Conservation (phyloP, 1,284 basidiomycete genomes). For the Boletus calvinii region DNA sequence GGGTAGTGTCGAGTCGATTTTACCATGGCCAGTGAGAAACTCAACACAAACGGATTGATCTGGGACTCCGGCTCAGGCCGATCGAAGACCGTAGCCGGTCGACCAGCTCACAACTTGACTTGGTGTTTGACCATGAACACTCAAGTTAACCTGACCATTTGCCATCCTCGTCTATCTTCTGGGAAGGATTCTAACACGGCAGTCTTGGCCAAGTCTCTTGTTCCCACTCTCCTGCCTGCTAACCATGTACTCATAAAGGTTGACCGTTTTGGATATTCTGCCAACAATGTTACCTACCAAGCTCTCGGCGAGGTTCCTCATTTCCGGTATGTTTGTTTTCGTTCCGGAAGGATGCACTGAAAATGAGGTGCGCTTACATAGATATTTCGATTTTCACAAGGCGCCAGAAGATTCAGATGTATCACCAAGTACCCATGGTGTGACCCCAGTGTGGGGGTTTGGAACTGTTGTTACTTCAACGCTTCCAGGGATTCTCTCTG, state of each 20-base stretch:
- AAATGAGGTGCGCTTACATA: constrained; percentile 23
- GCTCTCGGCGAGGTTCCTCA: constrained; percentile 60
- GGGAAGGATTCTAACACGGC: constrained; percentile 20
- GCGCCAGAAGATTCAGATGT: constrained; percentile 40
- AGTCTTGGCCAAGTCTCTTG: constrained; percentile 25
- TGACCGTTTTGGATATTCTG: constrained; percentile 63
- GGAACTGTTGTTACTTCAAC: constrained; percentile 51
- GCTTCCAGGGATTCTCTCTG: constrained; percentile 44
- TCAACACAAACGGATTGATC: no score
- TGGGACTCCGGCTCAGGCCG: no score
- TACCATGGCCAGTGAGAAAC: no score
- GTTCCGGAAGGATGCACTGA: background rate
- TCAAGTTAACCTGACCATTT: constrained; percentile 29
- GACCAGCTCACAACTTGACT: background rate
- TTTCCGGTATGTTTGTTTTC: constrained; percentile 45
- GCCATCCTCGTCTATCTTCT: constrained; percentile 35
- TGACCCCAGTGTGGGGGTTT: constrained; percentile 69
- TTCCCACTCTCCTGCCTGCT: constrained; percentile 35
- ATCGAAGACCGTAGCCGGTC: no score
- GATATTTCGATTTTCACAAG: constrained; percentile 64
- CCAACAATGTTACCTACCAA: constrained; percentile 64
- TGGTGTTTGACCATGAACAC: constrained; percentile 10
- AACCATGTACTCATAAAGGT: constrained; percentile 57
- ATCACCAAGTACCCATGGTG: constrained; percentile 50
- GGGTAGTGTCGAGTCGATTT: background rate